Base-by-base conservation (phyloP, 1,284 basidiomycete genomes). In the Leccinum subfulvum region DNA sequence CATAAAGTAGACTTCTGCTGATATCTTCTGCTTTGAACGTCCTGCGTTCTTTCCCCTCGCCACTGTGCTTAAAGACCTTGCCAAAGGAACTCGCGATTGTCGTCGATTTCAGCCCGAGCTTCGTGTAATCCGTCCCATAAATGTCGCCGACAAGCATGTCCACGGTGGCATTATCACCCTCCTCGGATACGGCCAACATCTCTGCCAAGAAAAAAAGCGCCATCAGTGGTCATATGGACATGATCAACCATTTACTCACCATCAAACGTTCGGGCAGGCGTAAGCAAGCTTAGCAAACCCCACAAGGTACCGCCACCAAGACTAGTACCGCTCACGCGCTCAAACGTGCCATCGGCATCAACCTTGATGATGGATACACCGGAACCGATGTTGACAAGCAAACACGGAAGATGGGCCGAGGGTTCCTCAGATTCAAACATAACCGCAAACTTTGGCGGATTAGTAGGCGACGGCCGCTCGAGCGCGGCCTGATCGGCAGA, bases 121-220 rank as follows among this genome's bases (percentile, higher is more conserved):
- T 92, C 75, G 84, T 88, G 78, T 97, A 96, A 78, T 97, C 96
- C 68, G 92, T 89, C 26, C 96, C 97, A 74, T 99, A 99, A 68
- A 99, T 99, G 80, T 99, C 97, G 33, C 97, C 96, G 53, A 99
- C 97, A 58, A 99, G 89, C 97, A 99, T 99, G 77, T 99, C 97
- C 33, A 99, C 97, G 7, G 85, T 85, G 55, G 90, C 86, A 73
- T 99, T 98, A 79, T 98, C 94, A 49, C 97, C 97, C 71, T 86
- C 78, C 77, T 98, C 96, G 0, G 95, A 97, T 28, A 99, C 81
- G 14, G 89, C 86, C 65, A 99, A 82, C 97, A 99, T 99, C 77
- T 99, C 97, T 97, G 79, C 57, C 68, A 62, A 63, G 63, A 57
- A 33, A 64, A 33, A 64, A 56, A 16, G 56, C 67, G 60, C 49